phyloP scores from a whole-genome alignment of 495 filamentous ascomycete species.

The Poronia punctata region DNA sequence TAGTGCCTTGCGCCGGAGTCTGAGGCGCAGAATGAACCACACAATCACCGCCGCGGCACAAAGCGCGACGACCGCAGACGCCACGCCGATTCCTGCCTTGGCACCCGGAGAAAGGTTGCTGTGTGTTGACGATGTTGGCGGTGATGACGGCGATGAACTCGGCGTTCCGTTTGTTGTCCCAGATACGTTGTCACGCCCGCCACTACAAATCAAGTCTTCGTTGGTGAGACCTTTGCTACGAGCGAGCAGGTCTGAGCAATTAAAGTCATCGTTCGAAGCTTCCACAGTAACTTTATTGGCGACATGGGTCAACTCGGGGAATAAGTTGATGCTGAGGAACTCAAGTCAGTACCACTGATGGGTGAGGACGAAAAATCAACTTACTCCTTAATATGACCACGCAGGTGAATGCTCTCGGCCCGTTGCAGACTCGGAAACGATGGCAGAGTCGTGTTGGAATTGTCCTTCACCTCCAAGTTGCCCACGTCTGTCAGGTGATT shows the following conservation, averaged over 20 bases:
- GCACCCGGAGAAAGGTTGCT: background rate
- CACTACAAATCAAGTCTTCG: background rate
- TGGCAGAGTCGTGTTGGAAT: background rate
- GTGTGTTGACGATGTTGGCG: background rate
- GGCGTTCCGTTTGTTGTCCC: background rate
- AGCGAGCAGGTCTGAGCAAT: background rate
- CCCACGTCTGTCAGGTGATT: background rate
- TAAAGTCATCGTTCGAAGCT: constrained; percentile 1
- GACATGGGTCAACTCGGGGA: background rate
- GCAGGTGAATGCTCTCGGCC: background rate
- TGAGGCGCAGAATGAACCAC: background rate
- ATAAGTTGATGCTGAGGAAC: background rate
- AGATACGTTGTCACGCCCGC: background rate
- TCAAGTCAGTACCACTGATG: background rate
- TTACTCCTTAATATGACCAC: background rate
- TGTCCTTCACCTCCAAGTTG: background rate
- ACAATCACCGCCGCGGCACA: background rate
- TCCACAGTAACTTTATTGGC: constrained; percentile 1
- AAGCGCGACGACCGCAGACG: background rate
- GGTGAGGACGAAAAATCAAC: background rate
- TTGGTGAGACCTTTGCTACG: background rate
- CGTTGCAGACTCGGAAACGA: background rate
- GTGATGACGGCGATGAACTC: background rate
- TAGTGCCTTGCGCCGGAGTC: background rate
- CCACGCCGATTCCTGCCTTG: background rate